Conservation (phyloP, 495 filamentous ascomycete species). For the Penicillium canescens region DNA sequence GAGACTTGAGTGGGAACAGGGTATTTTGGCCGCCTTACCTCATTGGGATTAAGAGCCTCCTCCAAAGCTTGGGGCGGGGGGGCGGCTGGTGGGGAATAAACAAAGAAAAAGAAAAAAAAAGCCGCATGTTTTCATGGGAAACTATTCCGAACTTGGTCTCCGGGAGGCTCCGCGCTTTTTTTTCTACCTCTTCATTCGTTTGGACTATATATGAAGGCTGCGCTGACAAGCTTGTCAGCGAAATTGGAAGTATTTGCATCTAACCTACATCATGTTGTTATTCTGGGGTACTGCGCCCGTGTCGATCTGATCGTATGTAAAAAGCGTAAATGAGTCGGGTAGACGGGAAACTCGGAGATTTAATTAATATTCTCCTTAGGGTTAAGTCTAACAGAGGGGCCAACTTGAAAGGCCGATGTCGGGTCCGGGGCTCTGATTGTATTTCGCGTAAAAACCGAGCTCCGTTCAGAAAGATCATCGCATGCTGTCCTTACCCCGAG, state of each 20-base stretch:
- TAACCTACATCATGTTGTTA: too few species aligned
- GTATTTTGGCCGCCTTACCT: too few species aligned
- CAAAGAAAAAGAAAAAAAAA: not conserved
- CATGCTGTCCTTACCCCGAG: not conserved
- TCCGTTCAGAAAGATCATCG: not conserved
- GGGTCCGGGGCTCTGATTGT: too few species aligned
- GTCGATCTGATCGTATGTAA: not conserved
- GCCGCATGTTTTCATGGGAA: not conserved
- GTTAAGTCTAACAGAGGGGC: too few species aligned
- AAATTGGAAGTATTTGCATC: too few species aligned
- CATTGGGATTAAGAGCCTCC: constrained; percentile 1
- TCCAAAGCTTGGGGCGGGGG: not conserved
- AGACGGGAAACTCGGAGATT: not conserved
- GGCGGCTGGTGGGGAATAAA: not conserved
- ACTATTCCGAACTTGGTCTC: too few species aligned
- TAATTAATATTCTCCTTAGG: not conserved
- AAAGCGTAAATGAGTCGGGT: not conserved
- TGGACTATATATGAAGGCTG: too few species aligned
- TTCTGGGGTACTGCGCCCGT: not conserved
- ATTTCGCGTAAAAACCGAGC: not conserved
- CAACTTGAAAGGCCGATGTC: too few species aligned
- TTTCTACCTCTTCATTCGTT: too few species aligned
- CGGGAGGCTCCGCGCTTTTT: not conserved
- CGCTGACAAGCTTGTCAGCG: too few species aligned
- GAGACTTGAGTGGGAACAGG: too few species aligned